Base-by-base conservation (phyloP, 2,329 filamentous ascomycete genomes). In the Xylaria sp. region DNA sequence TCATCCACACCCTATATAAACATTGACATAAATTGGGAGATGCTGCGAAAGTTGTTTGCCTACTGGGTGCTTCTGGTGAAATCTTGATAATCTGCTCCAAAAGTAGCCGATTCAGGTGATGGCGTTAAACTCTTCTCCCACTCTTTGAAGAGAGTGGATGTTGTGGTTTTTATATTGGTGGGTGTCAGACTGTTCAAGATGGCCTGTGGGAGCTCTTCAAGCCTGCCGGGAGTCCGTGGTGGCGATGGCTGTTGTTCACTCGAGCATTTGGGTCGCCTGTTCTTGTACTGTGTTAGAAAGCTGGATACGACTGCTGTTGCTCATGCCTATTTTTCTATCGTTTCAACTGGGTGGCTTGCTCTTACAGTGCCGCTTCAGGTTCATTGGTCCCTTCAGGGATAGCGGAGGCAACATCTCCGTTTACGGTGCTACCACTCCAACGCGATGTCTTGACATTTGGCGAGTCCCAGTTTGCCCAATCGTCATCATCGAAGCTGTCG, bases 81-180 rank as follows among this genome's bases (percentile, higher is more conserved):
- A 28, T 63, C 58, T 38, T 67, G 57, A 1, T 51, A 60, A 19
- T 37, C 56, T 19, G 52, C 53, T 51, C 66, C 67, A 57, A 68
- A 70, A 12, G 64, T 64, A 25, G 62, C 58, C n/a, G 62, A 60
- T 14, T 73, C 74, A 3, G 76, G 71, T 0, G 84, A 80, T 35
- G 87, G 82, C 2, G 84, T 87, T 14, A 94, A 79, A 68, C 86
- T 91, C 76, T 88, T 92, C 79, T 98, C 94, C 92, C 92, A 96
- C 74, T 97, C 93, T 67, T 89, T 90, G 87, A 97, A 92, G 60
- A 97, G 82, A 65, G 90, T 91, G 37, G 89, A 91, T n/a, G 94
- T 92, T 0, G 92, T 94, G 38, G 88, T 86, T 74, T 92, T 92
- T 69, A 97, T 79, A 70, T 92, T 93, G 69, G 87, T 88, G 0